Percentiles rank a stretch among this genome's conserved stretches.
phyloP scores from a whole-genome alignment of 345 rosid species.

The rapeseed (Brassica napus) region Da-Ae NC_063447.1:30160001-30160500 shows the following conservation, averaged over 20 bases:
- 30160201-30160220: constrained; percentile 95
- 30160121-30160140: not conserved
- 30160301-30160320: not conserved
- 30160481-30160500: constrained; percentile 25
- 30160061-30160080: not conserved
- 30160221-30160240: constrained; percentile 78
- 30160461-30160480: constrained; percentile 10
- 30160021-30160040: not conserved
- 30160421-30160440: constrained; percentile 25
- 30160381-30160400: constrained; percentile 19
- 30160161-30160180: constrained; percentile 87
- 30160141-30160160: not conserved
- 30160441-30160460: constrained; percentile 26
- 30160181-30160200: constrained; percentile 85
- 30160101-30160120: not conserved
- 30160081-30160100: not conserved
- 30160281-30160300: constrained; percentile 14
- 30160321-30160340: constrained; percentile 19
- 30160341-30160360: constrained; percentile 12
- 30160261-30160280: constrained; percentile 71
- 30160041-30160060: not conserved
- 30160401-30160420: constrained; percentile 3
- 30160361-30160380: not conserved
- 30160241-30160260: constrained; percentile 83
- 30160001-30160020: constrained; percentile 78